These are phyloP conservation scores for Populus simonii DNA, from an alignment of 345 rosid species.

Conservation along the genomic window DNA sequence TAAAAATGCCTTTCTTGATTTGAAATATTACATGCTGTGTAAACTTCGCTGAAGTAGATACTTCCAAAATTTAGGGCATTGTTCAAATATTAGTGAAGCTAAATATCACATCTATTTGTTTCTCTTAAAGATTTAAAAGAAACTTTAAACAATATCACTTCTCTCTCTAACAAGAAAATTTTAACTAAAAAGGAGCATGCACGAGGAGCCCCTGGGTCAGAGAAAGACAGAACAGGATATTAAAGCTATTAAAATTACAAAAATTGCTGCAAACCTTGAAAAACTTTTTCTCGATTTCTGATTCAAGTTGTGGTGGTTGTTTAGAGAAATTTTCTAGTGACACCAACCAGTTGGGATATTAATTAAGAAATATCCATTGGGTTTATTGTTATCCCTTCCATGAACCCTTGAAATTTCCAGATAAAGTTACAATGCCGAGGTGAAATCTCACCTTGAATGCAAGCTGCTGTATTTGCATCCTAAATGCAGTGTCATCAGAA, in stretches of 20 bases:
- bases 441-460: slow-evolving; percentile 53
- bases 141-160: too few species aligned
- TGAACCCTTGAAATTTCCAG: neutral
- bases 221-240: neutral
- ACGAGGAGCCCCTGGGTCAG: neutral
- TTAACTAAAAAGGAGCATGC: neutral
- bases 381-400: neutral
- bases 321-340: too few species aligned
- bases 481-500: slow-evolving; percentile 64
- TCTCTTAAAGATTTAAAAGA: neutral
- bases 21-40: neutral
- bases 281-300: neutral
- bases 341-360: neutral
- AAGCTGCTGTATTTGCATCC: slow-evolving; percentile 73
- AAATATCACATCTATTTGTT: neutral
- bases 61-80: neutral
- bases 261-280: neutral
- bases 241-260: neutral
- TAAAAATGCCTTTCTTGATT: neutral
- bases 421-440: neutral
- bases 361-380: neutral
- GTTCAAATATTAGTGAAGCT: neutral
- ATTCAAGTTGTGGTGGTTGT: neutral
- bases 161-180: too few species aligned
- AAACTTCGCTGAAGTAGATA: neutral